phyloP scores from a whole-genome alignment of 371 early-diverging fungal genomes.

The Chytridiales sp. region DNA sequence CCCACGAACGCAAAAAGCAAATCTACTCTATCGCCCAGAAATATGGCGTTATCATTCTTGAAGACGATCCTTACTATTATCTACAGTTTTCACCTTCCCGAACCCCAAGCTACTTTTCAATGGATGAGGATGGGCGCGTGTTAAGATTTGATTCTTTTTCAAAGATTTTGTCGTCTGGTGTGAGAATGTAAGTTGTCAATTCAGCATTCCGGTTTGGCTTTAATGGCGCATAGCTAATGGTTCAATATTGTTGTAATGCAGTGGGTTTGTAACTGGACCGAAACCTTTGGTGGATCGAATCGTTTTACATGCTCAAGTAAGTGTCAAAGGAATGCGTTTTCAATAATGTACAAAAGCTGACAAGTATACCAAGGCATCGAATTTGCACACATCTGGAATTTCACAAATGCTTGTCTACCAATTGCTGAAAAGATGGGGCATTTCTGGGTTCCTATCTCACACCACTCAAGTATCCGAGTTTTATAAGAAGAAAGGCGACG shows the following conservation, averaged over 20 bases:
- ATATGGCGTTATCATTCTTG: constrained; percentile 65
- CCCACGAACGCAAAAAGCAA: constrained; percentile 58
- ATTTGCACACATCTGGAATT: constrained; percentile 73
- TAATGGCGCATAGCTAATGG: not conserved
- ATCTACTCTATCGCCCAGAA: constrained; percentile 61
- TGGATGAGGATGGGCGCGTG: constrained; percentile 78
- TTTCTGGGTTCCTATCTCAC: constrained; percentile 66
- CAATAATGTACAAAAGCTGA: constrained; percentile 10
- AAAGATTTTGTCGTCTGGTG: constrained; percentile 76
- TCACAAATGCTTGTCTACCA: constrained; percentile 63
- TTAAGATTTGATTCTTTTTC: constrained; percentile 81
- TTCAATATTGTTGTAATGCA: not conserved
- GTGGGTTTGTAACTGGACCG: constrained; percentile 62
- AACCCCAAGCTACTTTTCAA: constrained; percentile 67
- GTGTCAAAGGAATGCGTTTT: not conserved
- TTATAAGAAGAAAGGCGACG: constrained; percentile 65
- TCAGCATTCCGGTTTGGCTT: too few species aligned
- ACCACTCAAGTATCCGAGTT: constrained; percentile 53
- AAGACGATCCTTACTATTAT: constrained; percentile 82
- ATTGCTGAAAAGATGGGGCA: constrained; percentile 67
- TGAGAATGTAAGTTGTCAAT: constrained; percentile 48
- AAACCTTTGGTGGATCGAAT: constrained; percentile 64
- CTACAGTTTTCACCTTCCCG: constrained; percentile 51
- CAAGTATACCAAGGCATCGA: constrained; percentile 45
- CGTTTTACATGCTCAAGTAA: constrained; percentile 61